Percentiles rank a stretch among this genome's conserved stretches.
phyloP scores from a whole-genome alignment of 163 green algal species.

The Volvox carteri region DNA sequence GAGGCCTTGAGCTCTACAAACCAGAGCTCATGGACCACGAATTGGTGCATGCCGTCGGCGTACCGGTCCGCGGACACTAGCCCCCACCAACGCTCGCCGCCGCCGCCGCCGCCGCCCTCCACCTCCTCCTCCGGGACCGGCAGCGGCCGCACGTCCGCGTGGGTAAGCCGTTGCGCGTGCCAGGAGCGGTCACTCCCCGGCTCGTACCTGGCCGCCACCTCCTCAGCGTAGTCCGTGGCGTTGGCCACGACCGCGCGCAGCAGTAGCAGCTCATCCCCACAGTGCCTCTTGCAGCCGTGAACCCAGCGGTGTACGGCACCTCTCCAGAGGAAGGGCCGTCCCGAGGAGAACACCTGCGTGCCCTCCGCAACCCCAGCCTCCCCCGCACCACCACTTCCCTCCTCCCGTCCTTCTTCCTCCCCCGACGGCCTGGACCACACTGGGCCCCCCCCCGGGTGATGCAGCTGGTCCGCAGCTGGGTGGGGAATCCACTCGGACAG shows the following conservation, averaged over 20 bases:
- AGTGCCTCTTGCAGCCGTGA: constrained; percentile 4
- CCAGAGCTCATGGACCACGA: constrained; percentile 27
- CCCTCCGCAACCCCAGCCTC: neutral
- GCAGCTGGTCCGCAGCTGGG: neutral
- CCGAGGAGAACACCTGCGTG: neutral
- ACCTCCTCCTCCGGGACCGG: neutral
- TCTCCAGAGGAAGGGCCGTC: constrained; percentile 37
- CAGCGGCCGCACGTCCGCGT: constrained; percentile 24
- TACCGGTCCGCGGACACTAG: constrained; percentile 23
- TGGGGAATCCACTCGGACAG: constrained; percentile 1
- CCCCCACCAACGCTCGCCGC: constrained; percentile 25
- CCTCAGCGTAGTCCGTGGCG: neutral
- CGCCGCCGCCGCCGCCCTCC: neutral
- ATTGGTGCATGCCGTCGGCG: constrained; percentile 42
- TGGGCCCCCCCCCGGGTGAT: too few relatives aligned
- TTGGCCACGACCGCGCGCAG: neutral
- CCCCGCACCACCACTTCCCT: too few relatives aligned
- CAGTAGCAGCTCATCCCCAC: constrained; percentile 6
- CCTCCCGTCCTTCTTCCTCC: too few relatives aligned
- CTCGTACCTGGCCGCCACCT: neutral
- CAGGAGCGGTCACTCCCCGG: constrained; percentile 12
- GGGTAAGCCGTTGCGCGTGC: neutral
- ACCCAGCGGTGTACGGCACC: constrained; percentile 41
- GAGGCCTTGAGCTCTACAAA: constrained; percentile 41
- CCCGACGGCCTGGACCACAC: too few relatives aligned